Base-by-base conservation (phyloP, 176 grass and related monocot species). In the Raddia guianensis region DNA sequence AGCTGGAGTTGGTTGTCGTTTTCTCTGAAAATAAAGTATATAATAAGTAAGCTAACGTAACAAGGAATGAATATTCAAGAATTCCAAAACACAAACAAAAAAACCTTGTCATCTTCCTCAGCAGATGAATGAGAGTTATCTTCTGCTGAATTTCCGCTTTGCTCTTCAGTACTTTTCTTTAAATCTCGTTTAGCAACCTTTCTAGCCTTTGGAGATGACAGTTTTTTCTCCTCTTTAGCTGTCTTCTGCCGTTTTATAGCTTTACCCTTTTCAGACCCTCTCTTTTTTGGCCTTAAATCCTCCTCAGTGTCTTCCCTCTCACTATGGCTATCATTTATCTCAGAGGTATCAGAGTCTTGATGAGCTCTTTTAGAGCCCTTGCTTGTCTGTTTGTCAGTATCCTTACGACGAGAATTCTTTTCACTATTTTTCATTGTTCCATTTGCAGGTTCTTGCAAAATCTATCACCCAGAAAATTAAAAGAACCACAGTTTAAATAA, bases 371-470 rank as follows among this genome's bases (percentile, higher is more conserved):
- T 99, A 76, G 79, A 88, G 57, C 43, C 49, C 91, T 85, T 91
- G 15, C 49, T 82, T 63, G 33, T 63, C 43, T 68, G 83, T 63
- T 69, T 15, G 12, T 77, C 82, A 83, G 64, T 66, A 75, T 58
- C 74, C 69, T 88, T 89, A 35, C 49, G 57, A 68, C 49, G 57
- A 68, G 78, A 55, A 58, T 15, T 78, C 66, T 82, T 89, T 84
- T 91, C 87, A 68, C 74, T 51, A 82, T 79, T 86, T 78, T 93
- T 84, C 63, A 80, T 80, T 68, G 73, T 76, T 16, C 88, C 96
- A 82, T 99, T 95, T 76, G 87, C 79, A 66, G 84, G 86, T 84
- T 88, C 82, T 85, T 91, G 76, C 46, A 99, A 77, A 88, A 91
- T 77, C 96, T 99, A 66, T 60, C 40, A 55, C 42, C 37, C 69